Evolutionary conservation across 129 eudicot genomes (phyloP).

Genomic region (Flaveria robusta): DNA sequence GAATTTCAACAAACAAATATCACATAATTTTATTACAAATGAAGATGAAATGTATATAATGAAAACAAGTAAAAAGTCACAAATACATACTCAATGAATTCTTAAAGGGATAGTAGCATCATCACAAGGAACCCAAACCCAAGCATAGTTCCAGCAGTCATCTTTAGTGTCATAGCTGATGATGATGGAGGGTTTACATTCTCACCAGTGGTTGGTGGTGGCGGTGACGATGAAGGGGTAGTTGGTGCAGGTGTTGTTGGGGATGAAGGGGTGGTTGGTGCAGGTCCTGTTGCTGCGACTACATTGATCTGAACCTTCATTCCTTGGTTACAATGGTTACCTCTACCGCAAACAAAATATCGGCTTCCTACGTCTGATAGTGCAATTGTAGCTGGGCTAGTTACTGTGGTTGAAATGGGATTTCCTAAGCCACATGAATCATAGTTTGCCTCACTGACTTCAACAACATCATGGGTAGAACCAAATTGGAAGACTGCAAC

Average conservation of each 20-base stretch:
- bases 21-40: slow-evolving; percentile 17
- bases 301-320: slow-evolving; percentile 63
- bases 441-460: slow-evolving; percentile 51
- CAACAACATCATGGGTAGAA: slow-evolving; percentile 57
- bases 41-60: slow-evolving; percentile 6
- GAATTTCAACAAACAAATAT: slow-evolving; percentile 3
- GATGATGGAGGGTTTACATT: slow-evolving; percentile 45
- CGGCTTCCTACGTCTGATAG: slow-evolving; percentile 50
- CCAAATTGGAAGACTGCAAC: slow-evolving; percentile 29
- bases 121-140: slow-evolving; percentile 39
- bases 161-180: slow-evolving; percentile 38
- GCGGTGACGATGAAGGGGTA: slow-evolving; percentile 23
- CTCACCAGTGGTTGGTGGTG: slow-evolving; percentile 31
- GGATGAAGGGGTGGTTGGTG: slow-evolving; percentile 39
- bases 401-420: slow-evolving; percentile 32
- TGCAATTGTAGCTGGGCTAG: slow-evolving; percentile 46
- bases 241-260: slow-evolving; percentile 36
- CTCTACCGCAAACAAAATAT: slow-evolving; percentile 71
- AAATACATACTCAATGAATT: slow-evolving; percentile 6
- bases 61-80: slow-evolving; percentile 16
- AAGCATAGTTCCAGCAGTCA: slow-evolving; percentile 31
- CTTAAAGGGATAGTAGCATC: slow-evolving; percentile 39
- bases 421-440: slow-evolving; percentile 45
- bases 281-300: slow-evolving; percentile 40
- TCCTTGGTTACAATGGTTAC: slow-evolving; percentile 61